Conservation (phyloP, 495 filamentous ascomycete species). For the Xylaria intraflava region DNA sequence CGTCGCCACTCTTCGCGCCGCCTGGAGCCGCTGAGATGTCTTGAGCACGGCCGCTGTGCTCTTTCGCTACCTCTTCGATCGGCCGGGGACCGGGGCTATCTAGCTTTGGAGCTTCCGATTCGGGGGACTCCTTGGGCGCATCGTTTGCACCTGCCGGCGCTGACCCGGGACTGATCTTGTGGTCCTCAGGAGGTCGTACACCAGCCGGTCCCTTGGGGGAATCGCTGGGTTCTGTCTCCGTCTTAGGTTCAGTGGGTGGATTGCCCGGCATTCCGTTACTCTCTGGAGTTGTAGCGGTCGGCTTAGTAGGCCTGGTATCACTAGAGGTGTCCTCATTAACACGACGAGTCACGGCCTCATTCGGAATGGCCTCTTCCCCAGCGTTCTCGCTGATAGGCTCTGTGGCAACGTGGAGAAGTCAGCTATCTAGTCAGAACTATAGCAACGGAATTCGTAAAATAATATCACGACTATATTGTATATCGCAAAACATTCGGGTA, state of each 20-base stretch:
- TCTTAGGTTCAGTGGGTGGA: slow-evolving; percentile 22
- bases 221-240: slow-evolving; percentile 20
- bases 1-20: neutral
- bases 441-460: neutral
- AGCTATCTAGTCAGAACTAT: slow-evolving; percentile 3
- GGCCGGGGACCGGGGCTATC: slow-evolving; percentile 39
- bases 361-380: neutral
- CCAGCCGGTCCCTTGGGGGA: slow-evolving; percentile 33
- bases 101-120: slow-evolving; percentile 26
- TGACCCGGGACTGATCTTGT: slow-evolving; percentile 24
- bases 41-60: slow-evolving; percentile 38
- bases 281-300: slow-evolving; percentile 16
- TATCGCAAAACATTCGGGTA: too few species aligned
- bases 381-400: slow-evolving; percentile 10
- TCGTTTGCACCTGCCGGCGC: slow-evolving; percentile 25
- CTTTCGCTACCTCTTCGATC: slow-evolving; percentile 32
- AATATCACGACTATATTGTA: slow-evolving; percentile 2
- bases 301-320: slow-evolving; percentile 19
- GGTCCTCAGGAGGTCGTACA: slow-evolving; percentile 27
- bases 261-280: slow-evolving; percentile 14
- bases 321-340: neutral
- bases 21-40: neutral
- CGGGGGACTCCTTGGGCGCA: slow-evolving; percentile 21
- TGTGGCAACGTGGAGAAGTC: slow-evolving; percentile 7
- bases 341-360: neutral